These are phyloP conservation scores for Apophysomyces sp. DNA, from an alignment of 371 early-diverging fungal genomes.

Conservation along the genomic window DNA sequence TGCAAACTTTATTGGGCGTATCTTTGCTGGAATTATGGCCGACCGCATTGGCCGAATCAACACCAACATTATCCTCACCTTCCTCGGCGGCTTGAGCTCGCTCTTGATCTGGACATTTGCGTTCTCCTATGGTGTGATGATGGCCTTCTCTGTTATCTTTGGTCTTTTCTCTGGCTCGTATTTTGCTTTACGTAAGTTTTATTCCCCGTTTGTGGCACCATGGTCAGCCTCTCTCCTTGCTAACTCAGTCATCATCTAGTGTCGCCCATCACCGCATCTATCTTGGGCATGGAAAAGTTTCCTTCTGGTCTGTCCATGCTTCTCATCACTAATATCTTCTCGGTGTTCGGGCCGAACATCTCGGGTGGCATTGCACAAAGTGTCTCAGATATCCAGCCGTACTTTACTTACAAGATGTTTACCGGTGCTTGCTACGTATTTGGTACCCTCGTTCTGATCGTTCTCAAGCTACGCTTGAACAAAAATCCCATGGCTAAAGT, in stretches of 20 bases:
- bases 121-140: constrained; percentile 31
- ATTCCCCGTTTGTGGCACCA: neutral
- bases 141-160: constrained; percentile 40
- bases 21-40: constrained; percentile 41
- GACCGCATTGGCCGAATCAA: constrained; percentile 52
- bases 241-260: constrained; percentile 14
- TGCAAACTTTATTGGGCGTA: constrained; percentile 61
- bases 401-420: constrained; percentile 35
- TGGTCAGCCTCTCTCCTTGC: no score
- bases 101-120: constrained; percentile 58
- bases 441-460: constrained; percentile 26
- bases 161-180: constrained; percentile 43
- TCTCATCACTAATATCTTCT: constrained; percentile 26
- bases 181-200: constrained; percentile 31
- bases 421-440: constrained; percentile 25
- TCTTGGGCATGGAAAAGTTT: constrained; percentile 37
- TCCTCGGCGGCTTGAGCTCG: constrained; percentile 31
- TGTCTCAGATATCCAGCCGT: constrained; percentile 18
- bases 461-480: constrained; percentile 24
- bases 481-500: constrained; percentile 21
- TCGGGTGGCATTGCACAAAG: constrained; percentile 36
- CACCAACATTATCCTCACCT: constrained; percentile 27
- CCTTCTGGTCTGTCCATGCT: constrained; percentile 39
- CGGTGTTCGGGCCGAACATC: constrained; percentile 35
- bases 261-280: constrained; percentile 33